A percentile compares a stretch with the other conserved stretches of the same genome.
These are phyloP conservation scores for Penicillium ochrochloron DNA, from an alignment of 495 filamentous ascomycete species.

Conservation along the genomic window DNA sequence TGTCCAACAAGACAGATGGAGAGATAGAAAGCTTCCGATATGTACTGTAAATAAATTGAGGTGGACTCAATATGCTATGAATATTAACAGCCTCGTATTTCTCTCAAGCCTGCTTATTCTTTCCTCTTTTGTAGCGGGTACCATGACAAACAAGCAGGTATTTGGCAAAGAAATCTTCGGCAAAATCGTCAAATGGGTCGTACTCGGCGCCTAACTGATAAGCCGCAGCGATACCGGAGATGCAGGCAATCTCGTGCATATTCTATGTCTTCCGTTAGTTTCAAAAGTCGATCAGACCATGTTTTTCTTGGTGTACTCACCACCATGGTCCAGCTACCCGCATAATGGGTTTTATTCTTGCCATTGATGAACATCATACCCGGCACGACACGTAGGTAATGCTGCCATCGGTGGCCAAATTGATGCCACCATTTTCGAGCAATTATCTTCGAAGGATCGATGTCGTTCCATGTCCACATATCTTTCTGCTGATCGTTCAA, in stretches of 20 bases:
- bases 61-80: not conserved
- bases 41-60: conserved; percentile 23
- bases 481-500: conserved; percentile 68
- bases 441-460: conserved; percentile 71
- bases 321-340: conserved; percentile 78
- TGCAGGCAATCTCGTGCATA: conserved; percentile 79
- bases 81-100: not conserved
- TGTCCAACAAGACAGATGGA: conserved; percentile 39
- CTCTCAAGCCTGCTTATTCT: conserved; percentile 21
- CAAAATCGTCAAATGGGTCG: conserved; percentile 65
- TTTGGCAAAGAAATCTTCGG: conserved; percentile 60
- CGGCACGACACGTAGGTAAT: conserved; percentile 76
- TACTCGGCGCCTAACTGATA: conserved; percentile 79
- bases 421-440: conserved; percentile 84
- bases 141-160: conserved; percentile 60
- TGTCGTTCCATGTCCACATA: conserved; percentile 74
- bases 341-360: conserved; percentile 67
- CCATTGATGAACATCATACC: conserved; percentile 84
- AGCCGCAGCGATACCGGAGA: conserved; percentile 79
- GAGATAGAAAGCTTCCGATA: conserved; percentile 41
- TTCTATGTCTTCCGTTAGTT: conserved; percentile 49
- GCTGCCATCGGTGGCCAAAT: conserved; percentile 79
- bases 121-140: conserved; percentile 43
- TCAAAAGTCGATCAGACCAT: not conserved
- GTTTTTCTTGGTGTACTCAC: conserved; percentile 46